Conservation (phyloP, 2,329 filamentous ascomycete genomes). For the Apiospora pterosperma region DNA sequence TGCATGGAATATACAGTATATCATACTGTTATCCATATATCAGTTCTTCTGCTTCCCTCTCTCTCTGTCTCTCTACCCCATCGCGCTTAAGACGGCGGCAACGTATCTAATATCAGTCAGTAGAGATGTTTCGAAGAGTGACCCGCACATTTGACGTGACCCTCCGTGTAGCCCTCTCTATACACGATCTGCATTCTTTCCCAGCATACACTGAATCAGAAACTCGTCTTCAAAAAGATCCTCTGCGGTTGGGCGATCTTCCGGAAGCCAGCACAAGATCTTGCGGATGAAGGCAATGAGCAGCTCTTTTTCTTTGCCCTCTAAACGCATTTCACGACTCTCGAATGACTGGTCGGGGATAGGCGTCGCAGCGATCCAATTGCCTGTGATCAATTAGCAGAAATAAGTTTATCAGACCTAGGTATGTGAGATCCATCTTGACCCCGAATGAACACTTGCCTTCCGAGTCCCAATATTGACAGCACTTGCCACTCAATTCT, state of each 20-base stretch:
- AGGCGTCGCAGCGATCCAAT: constrained; percentile 22
- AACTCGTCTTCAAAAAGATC: constrained; percentile 13
- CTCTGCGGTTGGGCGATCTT: constrained; percentile 20
- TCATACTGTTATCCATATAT: too few species aligned
- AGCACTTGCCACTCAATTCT: constrained; percentile 22
- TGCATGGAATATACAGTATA: too few species aligned
- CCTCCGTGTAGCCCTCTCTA: too few species aligned
- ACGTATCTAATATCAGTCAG: too few species aligned
- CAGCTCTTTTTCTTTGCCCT: constrained; percentile 19
- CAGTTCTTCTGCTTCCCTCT: too few species aligned
- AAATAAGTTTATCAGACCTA: too few species aligned
- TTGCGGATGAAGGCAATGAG: constrained; percentile 18
- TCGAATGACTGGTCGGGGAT: constrained; percentile 23
- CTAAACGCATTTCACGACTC: constrained; percentile 15
- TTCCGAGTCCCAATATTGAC: constrained; percentile 18
- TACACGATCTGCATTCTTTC: too few species aligned
- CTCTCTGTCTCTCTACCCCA: too few species aligned
- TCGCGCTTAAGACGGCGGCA: too few species aligned
- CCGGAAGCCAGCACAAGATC: constrained; percentile 22
- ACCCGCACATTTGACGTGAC: too few species aligned
- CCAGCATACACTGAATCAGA: not conserved
- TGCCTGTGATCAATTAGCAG: too few species aligned
- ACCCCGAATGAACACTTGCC: constrained; percentile 10
- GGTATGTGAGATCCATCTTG: not conserved
- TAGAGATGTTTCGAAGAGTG: too few species aligned